These are phyloP conservation scores for Flaveria floridana DNA, from an alignment of 140 eudicot species.

Conservation along the genomic window DNA sequence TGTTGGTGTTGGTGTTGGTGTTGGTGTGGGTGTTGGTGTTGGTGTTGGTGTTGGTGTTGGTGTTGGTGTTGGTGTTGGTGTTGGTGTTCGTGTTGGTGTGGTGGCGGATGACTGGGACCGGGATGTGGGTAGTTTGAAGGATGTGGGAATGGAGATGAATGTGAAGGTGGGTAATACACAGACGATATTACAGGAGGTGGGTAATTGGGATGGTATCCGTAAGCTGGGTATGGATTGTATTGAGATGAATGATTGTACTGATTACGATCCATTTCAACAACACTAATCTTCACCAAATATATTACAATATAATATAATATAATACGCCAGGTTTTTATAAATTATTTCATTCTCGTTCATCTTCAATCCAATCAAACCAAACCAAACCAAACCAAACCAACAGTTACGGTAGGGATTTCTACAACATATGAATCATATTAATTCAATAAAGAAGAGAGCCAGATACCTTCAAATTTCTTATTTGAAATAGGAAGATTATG, in stretches of 20 bases:
- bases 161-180: conserved; percentile 20
- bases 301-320: background rate
- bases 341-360: background rate
- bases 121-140: conserved; percentile 35
- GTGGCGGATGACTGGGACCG: background rate
- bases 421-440: background rate
- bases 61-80: too few species aligned
- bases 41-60: too few species aligned
- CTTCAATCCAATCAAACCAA: conserved; percentile 17
- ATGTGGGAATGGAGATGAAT: background rate
- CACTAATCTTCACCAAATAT: conserved; percentile 18
- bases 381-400: background rate
- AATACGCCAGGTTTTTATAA: conserved; percentile 1
- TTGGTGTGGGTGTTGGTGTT: too few species aligned
- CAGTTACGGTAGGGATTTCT: background rate
- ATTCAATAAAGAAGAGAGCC: background rate
- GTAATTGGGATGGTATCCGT: conserved; percentile 46
- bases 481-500: background rate
- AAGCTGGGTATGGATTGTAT: conserved; percentile 39
- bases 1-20: background rate
- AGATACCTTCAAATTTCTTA: conserved; percentile 22
- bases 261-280: conserved; percentile 36
- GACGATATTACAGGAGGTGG: conserved; percentile 39
- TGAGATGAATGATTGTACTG: conserved; percentile 37
- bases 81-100: background rate